phyloP scores from a whole-genome alignment of 148 eudicot species.

The Amaranthus hypochondriacus region DNA sequence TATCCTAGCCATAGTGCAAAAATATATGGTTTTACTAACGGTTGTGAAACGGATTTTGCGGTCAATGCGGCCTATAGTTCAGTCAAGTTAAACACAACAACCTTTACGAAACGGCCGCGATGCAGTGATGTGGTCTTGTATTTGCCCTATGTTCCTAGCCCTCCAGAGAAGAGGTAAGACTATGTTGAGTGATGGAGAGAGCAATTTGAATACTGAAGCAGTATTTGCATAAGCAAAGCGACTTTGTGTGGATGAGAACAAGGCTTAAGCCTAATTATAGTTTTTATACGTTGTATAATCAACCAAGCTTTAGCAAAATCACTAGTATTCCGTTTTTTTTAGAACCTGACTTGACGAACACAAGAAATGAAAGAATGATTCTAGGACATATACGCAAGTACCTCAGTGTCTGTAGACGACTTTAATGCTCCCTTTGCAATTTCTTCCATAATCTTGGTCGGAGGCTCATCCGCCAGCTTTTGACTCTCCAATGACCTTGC shows the following conservation, averaged over 20 bases:
- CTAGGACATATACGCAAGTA: conserved; percentile 20
- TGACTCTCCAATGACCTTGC: conserved; percentile 46
- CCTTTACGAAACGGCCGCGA: too few relatives aligned
- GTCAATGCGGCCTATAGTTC: too few relatives aligned
- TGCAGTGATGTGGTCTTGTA: too few relatives aligned
- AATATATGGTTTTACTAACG: too few relatives aligned
- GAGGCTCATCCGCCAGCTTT: conserved; percentile 51
- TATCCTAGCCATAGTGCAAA: too few relatives aligned
- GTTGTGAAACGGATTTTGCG: too few relatives aligned
- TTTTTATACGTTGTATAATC: neutral
- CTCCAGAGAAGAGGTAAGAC: neutral
- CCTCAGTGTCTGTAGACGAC: conserved; percentile 58
- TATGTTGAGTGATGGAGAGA: neutral
- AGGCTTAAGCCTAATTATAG: too few relatives aligned
- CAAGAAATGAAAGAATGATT: neutral
- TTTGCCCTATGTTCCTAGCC: too few relatives aligned
- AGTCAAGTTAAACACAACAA: too few relatives aligned
- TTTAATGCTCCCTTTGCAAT: conserved; percentile 35
- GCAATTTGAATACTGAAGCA: neutral
- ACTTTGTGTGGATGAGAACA: too few relatives aligned
- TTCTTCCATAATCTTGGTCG: conserved; percentile 46
- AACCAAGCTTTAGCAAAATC: neutral
- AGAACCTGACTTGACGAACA: neutral
- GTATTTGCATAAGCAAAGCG: too few relatives aligned
- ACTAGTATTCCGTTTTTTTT: neutral